phyloP scores from a whole-genome alignment of 2,329 filamentous ascomycete species.

The Aurifilum marmelostoma region DNA sequence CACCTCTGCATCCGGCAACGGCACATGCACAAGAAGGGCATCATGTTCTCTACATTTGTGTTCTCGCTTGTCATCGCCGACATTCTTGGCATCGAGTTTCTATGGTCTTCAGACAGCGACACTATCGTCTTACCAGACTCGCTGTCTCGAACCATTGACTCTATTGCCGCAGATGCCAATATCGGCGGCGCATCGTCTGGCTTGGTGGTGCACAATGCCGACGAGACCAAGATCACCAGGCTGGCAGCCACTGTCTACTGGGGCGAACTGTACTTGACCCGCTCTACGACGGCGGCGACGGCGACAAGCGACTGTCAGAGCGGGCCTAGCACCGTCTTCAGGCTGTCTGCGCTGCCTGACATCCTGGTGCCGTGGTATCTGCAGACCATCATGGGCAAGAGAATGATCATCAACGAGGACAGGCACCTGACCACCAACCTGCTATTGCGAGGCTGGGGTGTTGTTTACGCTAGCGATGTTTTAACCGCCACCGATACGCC shows the following conservation, averaged over 20 bases:
- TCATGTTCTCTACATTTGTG: constrained; percentile 44
- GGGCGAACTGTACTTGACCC: constrained; percentile 40
- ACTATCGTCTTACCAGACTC: constrained; percentile 38
- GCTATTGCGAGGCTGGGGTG: constrained; percentile 39
- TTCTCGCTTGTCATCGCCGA: constrained; percentile 40
- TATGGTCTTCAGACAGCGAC: constrained; percentile 44
- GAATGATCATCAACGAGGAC: constrained; percentile 44
- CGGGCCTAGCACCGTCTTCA: constrained; percentile 42
- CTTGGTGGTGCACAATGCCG: constrained; percentile 40
- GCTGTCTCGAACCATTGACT: constrained; percentile 36
- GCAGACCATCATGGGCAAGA: constrained; percentile 39
- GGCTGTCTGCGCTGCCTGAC: constrained; percentile 36
- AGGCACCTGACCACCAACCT: constrained; percentile 43
- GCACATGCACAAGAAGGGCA: constrained; percentile 43
- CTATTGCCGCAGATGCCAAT: constrained; percentile 37
- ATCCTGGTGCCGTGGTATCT: constrained; percentile 42
- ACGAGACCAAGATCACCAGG: constrained; percentile 37
- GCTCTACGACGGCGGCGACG: constrained; percentile 32
- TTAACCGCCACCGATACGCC: constrained; percentile 42
- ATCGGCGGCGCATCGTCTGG: constrained; percentile 40
- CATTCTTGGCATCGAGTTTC: constrained; percentile 38
- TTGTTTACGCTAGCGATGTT: constrained; percentile 39
- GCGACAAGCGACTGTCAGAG: constrained; percentile 42
- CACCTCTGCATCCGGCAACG: constrained; percentile 39
- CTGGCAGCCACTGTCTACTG: constrained; percentile 40